Conservation (phyloP, 768 basidiomycete species). For the Mycena capillaripes region DNA sequence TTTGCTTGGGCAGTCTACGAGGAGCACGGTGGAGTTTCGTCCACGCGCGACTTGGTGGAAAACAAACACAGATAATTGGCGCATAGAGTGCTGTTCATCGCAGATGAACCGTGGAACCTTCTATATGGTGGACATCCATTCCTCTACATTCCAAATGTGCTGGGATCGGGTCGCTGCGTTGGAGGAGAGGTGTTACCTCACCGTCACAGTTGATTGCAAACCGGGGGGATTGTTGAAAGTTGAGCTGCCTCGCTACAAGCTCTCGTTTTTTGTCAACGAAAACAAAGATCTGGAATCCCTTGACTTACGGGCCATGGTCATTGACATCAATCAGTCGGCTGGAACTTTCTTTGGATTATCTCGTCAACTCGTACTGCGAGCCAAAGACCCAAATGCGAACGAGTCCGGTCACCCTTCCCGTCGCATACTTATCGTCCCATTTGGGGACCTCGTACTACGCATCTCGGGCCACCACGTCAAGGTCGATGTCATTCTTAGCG, state of each 20-base stretch:
- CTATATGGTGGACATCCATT: slow-evolving; percentile 45
- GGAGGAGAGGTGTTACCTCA: no score
- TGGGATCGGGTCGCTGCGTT: slow-evolving; percentile 37
- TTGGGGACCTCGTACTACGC: slow-evolving; percentile 46
- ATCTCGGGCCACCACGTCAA: slow-evolving; percentile 38
- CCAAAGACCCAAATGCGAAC: slow-evolving; percentile 34
- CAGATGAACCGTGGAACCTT: slow-evolving; percentile 27
- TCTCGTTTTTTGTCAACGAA: slow-evolving; percentile 56
- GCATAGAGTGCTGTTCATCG: slow-evolving; percentile 39
- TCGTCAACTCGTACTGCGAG: slow-evolving; percentile 56
- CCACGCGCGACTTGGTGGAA: slow-evolving; percentile 46
- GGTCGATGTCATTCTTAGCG: slow-evolving; percentile 39
- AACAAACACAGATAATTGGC: slow-evolving; percentile 45
- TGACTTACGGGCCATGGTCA: slow-evolving; percentile 56
- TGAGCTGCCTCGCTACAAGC: slow-evolving; percentile 55
- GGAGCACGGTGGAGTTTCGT: no score
- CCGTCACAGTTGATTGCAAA: slow-evolving; percentile 20
- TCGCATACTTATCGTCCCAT: slow-evolving; percentile 53
- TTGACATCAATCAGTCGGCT: slow-evolving; percentile 56
- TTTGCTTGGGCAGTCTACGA: no score
- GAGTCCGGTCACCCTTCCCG: slow-evolving; percentile 41
- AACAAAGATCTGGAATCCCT: slow-evolving; percentile 52
- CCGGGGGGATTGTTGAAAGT: slow-evolving; percentile 40
- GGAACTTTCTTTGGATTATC: slow-evolving; percentile 61
- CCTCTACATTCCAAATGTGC: slow-evolving; percentile 41